Conservation (phyloP, 768 basidiomycete genomes). For the Boletus reticuloceps region DNA sequence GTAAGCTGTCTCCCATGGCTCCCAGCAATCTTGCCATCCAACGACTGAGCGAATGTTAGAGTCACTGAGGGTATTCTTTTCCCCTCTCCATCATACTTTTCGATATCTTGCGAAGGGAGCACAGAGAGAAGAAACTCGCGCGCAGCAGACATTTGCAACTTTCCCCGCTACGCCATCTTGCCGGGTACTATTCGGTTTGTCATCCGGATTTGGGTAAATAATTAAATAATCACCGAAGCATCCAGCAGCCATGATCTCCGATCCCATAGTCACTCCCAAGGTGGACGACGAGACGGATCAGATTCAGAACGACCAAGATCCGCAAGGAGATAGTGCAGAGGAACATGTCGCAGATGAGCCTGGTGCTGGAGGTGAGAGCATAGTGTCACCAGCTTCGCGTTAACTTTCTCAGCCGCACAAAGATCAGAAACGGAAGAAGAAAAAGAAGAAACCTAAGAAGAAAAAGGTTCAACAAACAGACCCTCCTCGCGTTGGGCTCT, state of each 20-base stretch:
- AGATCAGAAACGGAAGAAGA: constrained; percentile 86
- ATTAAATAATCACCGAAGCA: too few relatives aligned
- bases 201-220: too few relatives aligned
- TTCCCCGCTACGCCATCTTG: not conserved
- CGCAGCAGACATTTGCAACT: constrained; percentile 4
- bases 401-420: not conserved
- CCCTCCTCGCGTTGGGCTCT: constrained; percentile 85
- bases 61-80: constrained; percentile 60
- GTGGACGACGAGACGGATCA: constrained; percentile 13
- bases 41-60: constrained; percentile 80
- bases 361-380: constrained; percentile 29
- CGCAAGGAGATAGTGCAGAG: constrained; percentile 33
- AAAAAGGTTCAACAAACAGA: constrained; percentile 83
- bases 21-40: constrained; percentile 89
- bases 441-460: constrained; percentile 91
- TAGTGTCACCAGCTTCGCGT: not conserved
- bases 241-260: constrained; percentile 17
- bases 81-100: constrained; percentile 15
- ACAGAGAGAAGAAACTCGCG: constrained; percentile 30
- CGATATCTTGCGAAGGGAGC: constrained; percentile 14
- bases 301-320: constrained; percentile 18
- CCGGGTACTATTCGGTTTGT: too few relatives aligned
- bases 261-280: constrained; percentile 10
- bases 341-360: constrained; percentile 29
- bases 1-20: constrained; percentile 67